Conservation (phyloP, 2,329 filamentous ascomycete genomes). For the Paracorniculantispora psalliotae region DNA sequence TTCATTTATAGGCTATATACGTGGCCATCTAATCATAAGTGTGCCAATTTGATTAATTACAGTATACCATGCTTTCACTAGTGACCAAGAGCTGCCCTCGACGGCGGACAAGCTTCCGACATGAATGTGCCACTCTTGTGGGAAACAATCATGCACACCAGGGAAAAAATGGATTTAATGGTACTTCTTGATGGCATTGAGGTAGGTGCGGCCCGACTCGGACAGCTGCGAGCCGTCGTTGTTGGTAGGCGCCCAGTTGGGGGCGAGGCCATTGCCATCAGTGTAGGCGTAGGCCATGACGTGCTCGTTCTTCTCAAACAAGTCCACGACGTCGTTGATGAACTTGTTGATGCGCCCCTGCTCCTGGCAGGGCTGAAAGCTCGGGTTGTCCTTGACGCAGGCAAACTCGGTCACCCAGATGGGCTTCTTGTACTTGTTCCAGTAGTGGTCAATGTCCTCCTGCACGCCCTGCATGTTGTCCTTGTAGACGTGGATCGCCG, state of each 20-base stretch:
- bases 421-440: constrained; percentile 18
- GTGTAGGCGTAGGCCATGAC: constrained; percentile 18
- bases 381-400: constrained; percentile 16
- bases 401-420: constrained; percentile 17
- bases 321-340: constrained; percentile 15
- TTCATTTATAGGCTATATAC: too few species aligned
- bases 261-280: constrained; percentile 13
- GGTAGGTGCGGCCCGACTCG: constrained; percentile 17
- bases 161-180: constrained; percentile 3
- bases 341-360: constrained; percentile 17
- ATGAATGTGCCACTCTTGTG: too few species aligned
- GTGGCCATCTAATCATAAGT: too few species aligned
- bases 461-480: constrained; percentile 16
- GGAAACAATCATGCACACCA: too few species aligned
- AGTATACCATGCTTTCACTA: too few species aligned
- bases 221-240: constrained; percentile 13
- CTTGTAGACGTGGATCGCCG: constrained; percentile 17
- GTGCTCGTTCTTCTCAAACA: constrained; percentile 17
- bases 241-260: constrained; percentile 14
- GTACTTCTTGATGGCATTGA: constrained; percentile 17
- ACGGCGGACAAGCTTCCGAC: too few species aligned
- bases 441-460: constrained; percentile 17
- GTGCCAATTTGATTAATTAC: too few species aligned
- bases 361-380: constrained; percentile 14
- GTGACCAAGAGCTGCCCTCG: too few species aligned